Percentiles rank a stretch among this genome's conserved stretches.
phyloP scores from a whole-genome alignment of 305 asterid species.

The Withania somnifera region DNA sequence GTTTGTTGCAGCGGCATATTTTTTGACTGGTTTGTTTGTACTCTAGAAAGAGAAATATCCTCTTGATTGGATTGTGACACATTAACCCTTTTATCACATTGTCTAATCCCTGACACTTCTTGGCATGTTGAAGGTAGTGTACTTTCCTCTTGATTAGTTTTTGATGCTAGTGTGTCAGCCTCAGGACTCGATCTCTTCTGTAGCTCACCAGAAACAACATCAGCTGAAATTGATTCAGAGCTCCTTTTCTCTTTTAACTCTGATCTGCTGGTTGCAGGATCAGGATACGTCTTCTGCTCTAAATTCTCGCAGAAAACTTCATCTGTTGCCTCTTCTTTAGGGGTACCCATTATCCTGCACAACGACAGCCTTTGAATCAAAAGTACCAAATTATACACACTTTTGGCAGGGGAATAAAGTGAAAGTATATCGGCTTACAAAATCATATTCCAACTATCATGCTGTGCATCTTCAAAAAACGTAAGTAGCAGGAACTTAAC shows the following conservation, averaged over 20 bases:
- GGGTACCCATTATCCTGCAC: constrained; percentile 15
- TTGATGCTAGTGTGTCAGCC: constrained; percentile 2
- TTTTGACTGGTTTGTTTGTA: neutral
- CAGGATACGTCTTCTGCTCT: constrained; percentile 9
- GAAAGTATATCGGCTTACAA: neutral
- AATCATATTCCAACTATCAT: neutral
- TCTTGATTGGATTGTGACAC: constrained; percentile 1
- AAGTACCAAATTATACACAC: neutral
- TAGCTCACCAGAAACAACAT: constrained; percentile 16
- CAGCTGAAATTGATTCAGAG: neutral
- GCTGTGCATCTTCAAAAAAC: neutral
- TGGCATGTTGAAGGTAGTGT: constrained; percentile 5
- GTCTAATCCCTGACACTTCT: constrained; percentile 16
- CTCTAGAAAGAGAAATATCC: constrained; percentile 1
- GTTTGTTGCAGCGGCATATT: neutral
- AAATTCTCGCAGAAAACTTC: constrained; percentile 19
- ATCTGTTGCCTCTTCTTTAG: constrained; percentile 16
- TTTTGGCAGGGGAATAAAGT: neutral
- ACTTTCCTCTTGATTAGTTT: constrained; percentile 11
- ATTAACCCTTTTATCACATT: constrained; percentile 10
- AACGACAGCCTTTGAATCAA: neutral
- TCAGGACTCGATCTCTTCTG: constrained; percentile 13
- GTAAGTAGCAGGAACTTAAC: neutral
- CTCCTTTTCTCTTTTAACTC: constrained; percentile 9
- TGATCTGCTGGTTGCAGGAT: constrained; percentile 11